phyloP scores from a whole-genome alignment of 2,329 filamentous ascomycete species.

The Thermoascus crustaceus region DNA sequence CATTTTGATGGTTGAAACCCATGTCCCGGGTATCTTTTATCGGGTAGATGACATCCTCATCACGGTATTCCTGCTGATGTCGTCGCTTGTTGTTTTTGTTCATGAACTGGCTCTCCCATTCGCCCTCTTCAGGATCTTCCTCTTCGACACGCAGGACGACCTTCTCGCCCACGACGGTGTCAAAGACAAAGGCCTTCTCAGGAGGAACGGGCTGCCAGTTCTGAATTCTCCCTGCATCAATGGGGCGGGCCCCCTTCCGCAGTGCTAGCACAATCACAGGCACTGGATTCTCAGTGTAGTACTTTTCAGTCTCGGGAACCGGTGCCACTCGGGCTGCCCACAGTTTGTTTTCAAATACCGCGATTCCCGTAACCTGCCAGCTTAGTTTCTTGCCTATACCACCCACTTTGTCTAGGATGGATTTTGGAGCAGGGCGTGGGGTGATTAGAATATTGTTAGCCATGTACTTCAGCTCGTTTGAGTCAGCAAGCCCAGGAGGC shows the following conservation, averaged over 20 bases:
- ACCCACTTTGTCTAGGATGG: constrained; percentile 73
- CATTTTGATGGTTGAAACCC: constrained; percentile 16
- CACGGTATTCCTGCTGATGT: constrained; percentile 49
- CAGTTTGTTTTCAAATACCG: constrained; percentile 66
- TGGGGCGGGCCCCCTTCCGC: constrained; percentile 63
- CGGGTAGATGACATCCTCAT: constrained; percentile 40
- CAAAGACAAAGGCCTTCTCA: constrained; percentile 66
- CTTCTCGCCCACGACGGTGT: constrained; percentile 80
- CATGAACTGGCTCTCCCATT: constrained; percentile 55
- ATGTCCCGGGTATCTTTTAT: constrained; percentile 25
- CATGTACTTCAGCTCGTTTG: constrained; percentile 66
- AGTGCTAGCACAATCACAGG: constrained; percentile 79
- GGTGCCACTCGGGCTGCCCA: constrained; percentile 81
- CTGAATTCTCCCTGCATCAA: constrained; percentile 72
- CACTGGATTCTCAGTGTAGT: constrained; percentile 69
- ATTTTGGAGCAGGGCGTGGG: constrained; percentile 62
- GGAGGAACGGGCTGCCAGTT: constrained; percentile 71
- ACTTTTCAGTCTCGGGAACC: constrained; percentile 56
- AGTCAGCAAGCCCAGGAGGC: constrained; percentile 52
- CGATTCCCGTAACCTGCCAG: constrained; percentile 76
- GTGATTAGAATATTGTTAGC: constrained; percentile 90
- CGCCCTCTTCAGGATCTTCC: constrained; percentile 55
- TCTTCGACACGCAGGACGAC: constrained; percentile 71
- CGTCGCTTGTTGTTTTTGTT: constrained; percentile 53
- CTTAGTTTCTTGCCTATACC: constrained; percentile 74